These are phyloP conservation scores for Auricularia heimuer DNA, from an alignment of 768 basidiomycete genomes.

Conservation along the genomic window DNA sequence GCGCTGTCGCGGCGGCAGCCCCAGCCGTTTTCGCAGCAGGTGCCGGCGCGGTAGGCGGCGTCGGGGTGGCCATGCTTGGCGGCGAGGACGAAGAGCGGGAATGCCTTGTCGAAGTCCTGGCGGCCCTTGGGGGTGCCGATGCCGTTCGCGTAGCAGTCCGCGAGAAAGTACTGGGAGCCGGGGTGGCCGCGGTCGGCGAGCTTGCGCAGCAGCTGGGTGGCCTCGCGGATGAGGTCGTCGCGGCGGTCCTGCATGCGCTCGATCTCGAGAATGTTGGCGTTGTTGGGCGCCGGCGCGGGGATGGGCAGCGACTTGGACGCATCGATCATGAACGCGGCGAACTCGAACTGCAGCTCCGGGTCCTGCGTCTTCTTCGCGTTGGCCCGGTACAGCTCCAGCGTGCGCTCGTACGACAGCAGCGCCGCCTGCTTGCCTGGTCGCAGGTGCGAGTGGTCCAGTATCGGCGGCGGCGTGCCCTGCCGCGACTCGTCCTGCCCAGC, in stretches of 20 bases:
- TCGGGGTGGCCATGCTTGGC: slow-evolving; percentile 97
- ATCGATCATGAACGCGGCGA: slow-evolving; percentile 98
- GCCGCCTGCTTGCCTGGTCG: slow-evolving; percentile 88
- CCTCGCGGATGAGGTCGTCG: slow-evolving; percentile 84
- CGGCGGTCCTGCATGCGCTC: slow-evolving; percentile 73
- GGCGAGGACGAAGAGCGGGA: slow-evolving; percentile 89
- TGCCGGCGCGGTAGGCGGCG: slow-evolving; percentile 89
- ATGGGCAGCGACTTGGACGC: slow-evolving; percentile 85
- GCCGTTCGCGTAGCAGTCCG: slow-evolving; percentile 98
- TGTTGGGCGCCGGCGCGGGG: slow-evolving; percentile 56
- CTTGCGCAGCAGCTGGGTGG: slow-evolving; percentile 74
- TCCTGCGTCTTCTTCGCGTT: slow-evolving; percentile 99
- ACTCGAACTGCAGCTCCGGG: slow-evolving; percentile 95
- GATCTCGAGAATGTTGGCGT: slow-evolving; percentile 55
- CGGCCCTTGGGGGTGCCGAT: slow-evolving; percentile 82
- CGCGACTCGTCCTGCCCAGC: neutral
- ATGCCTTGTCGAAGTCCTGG: slow-evolving; percentile 96
- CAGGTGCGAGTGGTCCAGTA: slow-evolving; percentile 87
- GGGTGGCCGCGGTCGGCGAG: slow-evolving; percentile 92
- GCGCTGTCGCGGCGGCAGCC: slow-evolving; percentile 87
- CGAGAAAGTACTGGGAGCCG: slow-evolving; percentile 92
- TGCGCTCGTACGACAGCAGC: slow-evolving; percentile 89
- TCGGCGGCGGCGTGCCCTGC: slow-evolving; percentile 1
- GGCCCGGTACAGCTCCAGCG: slow-evolving; percentile 90
- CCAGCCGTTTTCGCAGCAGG: slow-evolving; percentile 99